Evolutionary conservation across 768 basidiomycete genomes (phyloP).

Genomic region (Mrakia gelida): DNA sequence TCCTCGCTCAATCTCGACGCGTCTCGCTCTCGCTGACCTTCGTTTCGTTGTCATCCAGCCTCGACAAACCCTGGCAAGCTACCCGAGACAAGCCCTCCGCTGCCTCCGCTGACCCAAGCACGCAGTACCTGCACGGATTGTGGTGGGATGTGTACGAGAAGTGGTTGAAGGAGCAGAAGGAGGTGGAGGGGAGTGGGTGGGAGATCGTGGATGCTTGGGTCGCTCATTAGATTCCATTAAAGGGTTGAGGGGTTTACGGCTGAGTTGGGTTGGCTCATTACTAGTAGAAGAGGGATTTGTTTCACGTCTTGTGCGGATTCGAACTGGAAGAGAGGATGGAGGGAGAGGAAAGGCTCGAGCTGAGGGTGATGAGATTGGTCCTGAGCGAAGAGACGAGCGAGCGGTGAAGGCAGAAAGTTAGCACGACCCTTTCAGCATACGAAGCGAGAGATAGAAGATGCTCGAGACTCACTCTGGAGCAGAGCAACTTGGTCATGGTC

Average conservation of each 20-base stretch:
- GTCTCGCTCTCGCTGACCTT: neutral
- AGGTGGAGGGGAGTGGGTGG: constrained; percentile 24
- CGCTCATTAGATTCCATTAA: neutral
- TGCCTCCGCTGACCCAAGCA: constrained; percentile 53
- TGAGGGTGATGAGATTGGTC: too few relatives aligned
- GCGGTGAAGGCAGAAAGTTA: too few relatives aligned
- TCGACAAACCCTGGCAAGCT: constrained; percentile 77
- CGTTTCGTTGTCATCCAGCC: constrained; percentile 14
- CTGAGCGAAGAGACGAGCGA: too few relatives aligned
- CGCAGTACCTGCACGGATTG: constrained; percentile 54
- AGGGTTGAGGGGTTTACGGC: neutral
- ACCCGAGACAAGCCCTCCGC: constrained; percentile 49
- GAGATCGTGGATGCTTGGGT: constrained; percentile 33
- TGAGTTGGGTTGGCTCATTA: too few relatives aligned
- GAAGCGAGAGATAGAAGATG: too few relatives aligned
- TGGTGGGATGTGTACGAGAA: constrained; percentile 72
- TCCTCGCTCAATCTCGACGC: neutral
- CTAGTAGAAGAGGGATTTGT: too few relatives aligned
- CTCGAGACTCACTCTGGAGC: too few relatives aligned
- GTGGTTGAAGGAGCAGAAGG: constrained; percentile 38
- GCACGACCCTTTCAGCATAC: too few relatives aligned
- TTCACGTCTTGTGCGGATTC: too few relatives aligned
- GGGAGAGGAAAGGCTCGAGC: too few relatives aligned
- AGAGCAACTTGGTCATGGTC: too few relatives aligned
- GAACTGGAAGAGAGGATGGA: too few relatives aligned